Evolutionary conservation across 345 rosid species (phyloP).

Genomic region (Gossypium ekmanianum): DNA sequence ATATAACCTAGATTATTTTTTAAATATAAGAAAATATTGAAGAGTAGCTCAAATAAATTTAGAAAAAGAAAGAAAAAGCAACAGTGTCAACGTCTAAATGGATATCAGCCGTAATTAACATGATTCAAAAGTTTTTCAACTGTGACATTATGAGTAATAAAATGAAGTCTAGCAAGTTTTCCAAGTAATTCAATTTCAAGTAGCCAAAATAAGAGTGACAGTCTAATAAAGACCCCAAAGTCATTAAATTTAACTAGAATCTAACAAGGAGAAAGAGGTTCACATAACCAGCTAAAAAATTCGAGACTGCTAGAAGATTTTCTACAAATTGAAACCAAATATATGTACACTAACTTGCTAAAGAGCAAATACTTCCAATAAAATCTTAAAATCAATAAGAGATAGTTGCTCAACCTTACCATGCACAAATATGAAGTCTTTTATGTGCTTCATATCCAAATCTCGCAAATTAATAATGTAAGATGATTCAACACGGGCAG

Average conservation of each 20-base stretch:
- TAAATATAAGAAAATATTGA: conserved; percentile 24
- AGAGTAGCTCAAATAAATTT: neutral
- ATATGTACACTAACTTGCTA: neutral
- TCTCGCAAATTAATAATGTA: conserved; percentile 82
- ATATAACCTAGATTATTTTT: conserved; percentile 65
- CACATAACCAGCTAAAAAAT: neutral
- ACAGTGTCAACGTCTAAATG: neutral
- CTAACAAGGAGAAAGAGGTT: neutral
- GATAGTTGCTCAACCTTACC: conserved; percentile 45
- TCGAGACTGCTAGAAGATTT: neutral
- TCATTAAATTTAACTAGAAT: conserved; percentile 3
- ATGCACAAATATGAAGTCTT: conserved; percentile 88
- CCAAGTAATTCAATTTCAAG: neutral
- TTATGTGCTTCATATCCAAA: conserved; percentile 82
- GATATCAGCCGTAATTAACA: neutral
- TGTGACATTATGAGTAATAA: neutral
- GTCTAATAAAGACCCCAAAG: neutral
- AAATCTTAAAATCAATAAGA: conserved; percentile 5
- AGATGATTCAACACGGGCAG: conserved; percentile 76
- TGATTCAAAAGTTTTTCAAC: neutral
- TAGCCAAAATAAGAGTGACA: neutral
- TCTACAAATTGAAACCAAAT: neutral
- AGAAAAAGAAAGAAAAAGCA: neutral
- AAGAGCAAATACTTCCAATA: neutral
- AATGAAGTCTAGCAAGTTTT: neutral